phyloP scores from a whole-genome alignment of 148 eudicot species.

The Cornus suecica region DNA sequence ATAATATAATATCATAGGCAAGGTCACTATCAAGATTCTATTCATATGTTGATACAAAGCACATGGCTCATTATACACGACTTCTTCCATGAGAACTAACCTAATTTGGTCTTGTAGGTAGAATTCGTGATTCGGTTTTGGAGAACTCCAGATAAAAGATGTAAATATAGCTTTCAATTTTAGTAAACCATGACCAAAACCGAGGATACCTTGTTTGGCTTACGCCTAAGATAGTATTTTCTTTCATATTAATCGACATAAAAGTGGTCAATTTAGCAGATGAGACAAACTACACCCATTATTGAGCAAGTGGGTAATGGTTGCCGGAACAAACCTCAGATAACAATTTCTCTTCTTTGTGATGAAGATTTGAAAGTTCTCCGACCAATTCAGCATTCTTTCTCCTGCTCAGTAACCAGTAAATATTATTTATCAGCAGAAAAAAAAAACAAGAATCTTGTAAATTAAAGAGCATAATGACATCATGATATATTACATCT shows the following conservation, averaged over 20 bases:
- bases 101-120: no score
- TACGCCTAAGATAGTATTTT: not conserved
- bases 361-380: constrained; percentile 87
- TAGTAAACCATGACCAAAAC: not conserved
- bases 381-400: constrained; percentile 90
- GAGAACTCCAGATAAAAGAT: no score
- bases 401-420: constrained; percentile 54
- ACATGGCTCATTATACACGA: no score
- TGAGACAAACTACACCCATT: not conserved
- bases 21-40: not conserved
- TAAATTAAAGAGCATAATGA: not conserved
- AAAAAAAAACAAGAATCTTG: not conserved
- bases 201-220: not conserved
- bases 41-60: not conserved
- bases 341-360: constrained; percentile 88
- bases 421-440: constrained; percentile 7
- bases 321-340: constrained; percentile 67
- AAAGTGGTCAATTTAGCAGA: not conserved
- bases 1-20: not conserved
- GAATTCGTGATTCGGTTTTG: no score
- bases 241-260: not conserved
- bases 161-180: not conserved
- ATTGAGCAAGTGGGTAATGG: not conserved
- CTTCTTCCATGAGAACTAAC: no score
- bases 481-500: not conserved